Conservation (phyloP, 164 flowering plant genomes). For the Sedum album region DNA sequence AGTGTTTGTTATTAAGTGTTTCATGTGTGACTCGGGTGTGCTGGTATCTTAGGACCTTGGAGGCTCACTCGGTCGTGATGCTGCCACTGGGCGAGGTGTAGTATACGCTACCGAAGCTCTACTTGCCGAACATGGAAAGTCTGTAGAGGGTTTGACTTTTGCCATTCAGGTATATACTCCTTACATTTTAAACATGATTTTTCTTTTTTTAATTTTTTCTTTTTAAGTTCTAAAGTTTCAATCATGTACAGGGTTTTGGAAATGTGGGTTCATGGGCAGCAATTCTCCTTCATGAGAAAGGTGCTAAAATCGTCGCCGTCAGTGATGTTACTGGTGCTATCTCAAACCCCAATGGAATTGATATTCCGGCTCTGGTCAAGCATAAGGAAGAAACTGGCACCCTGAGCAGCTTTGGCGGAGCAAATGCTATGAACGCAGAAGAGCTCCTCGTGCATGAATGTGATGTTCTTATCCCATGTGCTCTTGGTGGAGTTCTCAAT, state of each 20-base stretch:
- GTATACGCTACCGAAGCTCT: conserved; percentile 41
- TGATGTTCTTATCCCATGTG: conserved; percentile 83
- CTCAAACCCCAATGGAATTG: conserved; percentile 48
- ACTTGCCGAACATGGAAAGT: conserved; percentile 13
- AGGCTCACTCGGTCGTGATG: conserved; percentile 56
- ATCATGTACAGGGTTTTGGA: conserved; percentile 53
- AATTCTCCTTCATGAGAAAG: conserved; percentile 55
- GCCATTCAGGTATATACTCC: conserved; percentile 13
- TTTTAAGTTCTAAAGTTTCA: background rate
- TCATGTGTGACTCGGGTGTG: too few species aligned
- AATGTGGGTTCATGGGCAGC: conserved; percentile 87
- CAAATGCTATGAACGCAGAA: conserved; percentile 42
- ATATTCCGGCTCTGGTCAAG: conserved; percentile 41
- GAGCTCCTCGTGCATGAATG: conserved; percentile 70
- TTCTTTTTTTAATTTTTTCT: background rate
- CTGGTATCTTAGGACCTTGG: conserved; percentile 39
- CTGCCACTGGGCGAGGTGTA: conserved; percentile 56
- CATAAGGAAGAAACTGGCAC: conserved; percentile 44
- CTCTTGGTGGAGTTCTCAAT: conserved; percentile 74
- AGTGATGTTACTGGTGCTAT: conserved; percentile 73
- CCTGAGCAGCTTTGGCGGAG: conserved; percentile 47
- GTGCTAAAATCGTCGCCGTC: conserved; percentile 68
- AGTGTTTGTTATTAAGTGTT: background rate
- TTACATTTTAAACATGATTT: background rate
- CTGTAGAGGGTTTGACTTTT: conserved; percentile 23